Evolutionary conservation across 108 stramenopile genomes (phyloP).

Genomic region (Nitzschia inconspicua): DNA sequence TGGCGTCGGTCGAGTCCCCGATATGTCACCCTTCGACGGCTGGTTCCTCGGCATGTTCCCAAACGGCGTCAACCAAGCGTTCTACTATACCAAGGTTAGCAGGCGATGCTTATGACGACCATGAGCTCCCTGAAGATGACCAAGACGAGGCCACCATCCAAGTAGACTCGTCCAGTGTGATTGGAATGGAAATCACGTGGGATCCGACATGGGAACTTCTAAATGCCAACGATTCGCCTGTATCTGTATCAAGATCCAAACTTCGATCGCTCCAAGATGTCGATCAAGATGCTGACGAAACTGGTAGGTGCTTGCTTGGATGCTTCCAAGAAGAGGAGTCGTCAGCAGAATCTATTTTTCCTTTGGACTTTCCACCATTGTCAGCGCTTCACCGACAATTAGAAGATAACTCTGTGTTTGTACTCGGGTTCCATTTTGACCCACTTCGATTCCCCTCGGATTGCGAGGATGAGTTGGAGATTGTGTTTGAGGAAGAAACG

Average conservation of each 20-base stretch:
- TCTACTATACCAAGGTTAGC: neutral
- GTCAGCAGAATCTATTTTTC: slow-evolving; percentile 1
- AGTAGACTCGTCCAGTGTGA: slow-evolving; percentile 2
- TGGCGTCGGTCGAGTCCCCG: neutral
- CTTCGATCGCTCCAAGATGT: slow-evolving; percentile 10
- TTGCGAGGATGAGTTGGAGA: neutral
- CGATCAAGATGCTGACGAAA: slow-evolving; percentile 6
- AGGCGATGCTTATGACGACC: neutral
- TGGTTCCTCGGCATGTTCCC: neutral
- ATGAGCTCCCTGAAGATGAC: neutral
- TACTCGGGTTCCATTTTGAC: slow-evolving; percentile 23
- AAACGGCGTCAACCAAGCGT: neutral
- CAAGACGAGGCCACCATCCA: neutral
- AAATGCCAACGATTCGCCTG: neutral
- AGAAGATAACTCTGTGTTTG: slow-evolving; percentile 1
- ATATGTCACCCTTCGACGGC: neutral
- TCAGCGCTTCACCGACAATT: neutral
- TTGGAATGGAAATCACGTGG: slow-evolving; percentile 19
- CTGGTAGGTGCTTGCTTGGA: too few species aligned
- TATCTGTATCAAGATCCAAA: neutral
- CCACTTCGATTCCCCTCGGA: neutral
- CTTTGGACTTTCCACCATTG: neutral
- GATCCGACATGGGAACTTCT: slow-evolving; percentile 21
- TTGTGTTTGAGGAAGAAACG: slow-evolving; percentile 5
- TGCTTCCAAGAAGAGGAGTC: slow-evolving; percentile 1